Percentiles rank a stretch among this genome's conserved stretches.
Conservation (phyloP, 768 basidiomycete genomes). For the Boletus coccyginus region DNA sequence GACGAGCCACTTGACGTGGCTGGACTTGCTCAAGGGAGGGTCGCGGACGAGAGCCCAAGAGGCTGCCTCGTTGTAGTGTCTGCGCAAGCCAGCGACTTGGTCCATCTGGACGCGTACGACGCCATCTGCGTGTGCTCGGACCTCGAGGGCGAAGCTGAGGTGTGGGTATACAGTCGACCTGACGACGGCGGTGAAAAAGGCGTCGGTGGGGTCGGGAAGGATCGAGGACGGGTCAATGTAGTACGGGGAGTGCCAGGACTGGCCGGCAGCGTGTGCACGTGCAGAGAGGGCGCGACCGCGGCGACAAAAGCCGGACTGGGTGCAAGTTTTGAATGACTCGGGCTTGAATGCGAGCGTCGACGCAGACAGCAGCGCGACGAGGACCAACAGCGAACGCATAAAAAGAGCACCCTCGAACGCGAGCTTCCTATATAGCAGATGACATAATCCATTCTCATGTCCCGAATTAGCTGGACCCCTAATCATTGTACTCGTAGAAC, state of each 20-base stretch:
- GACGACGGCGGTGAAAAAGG: slow-evolving; percentile 72
- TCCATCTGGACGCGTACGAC: slow-evolving; percentile 93
- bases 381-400: slow-evolving; percentile 22
- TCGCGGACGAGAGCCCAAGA: slow-evolving; percentile 83
- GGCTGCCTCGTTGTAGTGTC: slow-evolving; percentile 89
- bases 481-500: slow-evolving; percentile 80
- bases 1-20: slow-evolving; percentile 57
- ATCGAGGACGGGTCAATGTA: slow-evolving; percentile 61
- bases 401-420: no score
- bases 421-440: neutral
- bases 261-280: slow-evolving; percentile 55
- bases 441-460: slow-evolving; percentile 14
- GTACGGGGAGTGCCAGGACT: slow-evolving; percentile 85
- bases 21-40: slow-evolving; percentile 53
- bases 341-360: slow-evolving; percentile 60
- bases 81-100: slow-evolving; percentile 73
- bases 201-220: slow-evolving; percentile 45
- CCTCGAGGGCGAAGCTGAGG: slow-evolving; percentile 75
- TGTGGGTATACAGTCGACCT: slow-evolving; percentile 81
- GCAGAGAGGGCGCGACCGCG: slow-evolving; percentile 79
- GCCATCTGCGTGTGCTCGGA: slow-evolving; percentile 84
- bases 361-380: slow-evolving; percentile 35
- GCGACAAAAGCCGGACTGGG: slow-evolving; percentile 95
- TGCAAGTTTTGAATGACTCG: slow-evolving; percentile 92
- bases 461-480: no score